Conservation (phyloP, 2,329 filamentous ascomycete species). For the Pochonia chlamydosporia region DNA sequence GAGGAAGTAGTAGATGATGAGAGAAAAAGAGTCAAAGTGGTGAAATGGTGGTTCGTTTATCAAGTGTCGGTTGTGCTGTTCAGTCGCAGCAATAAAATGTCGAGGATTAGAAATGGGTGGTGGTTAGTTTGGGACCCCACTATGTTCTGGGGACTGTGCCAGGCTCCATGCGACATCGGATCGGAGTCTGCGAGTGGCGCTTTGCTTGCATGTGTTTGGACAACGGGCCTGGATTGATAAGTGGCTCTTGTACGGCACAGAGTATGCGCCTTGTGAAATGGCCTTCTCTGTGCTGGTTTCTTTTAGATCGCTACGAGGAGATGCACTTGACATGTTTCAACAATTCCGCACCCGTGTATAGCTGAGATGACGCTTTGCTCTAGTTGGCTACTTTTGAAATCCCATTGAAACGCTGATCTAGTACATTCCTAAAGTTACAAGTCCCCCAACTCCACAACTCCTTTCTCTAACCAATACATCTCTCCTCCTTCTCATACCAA, state of each 20-base stretch:
- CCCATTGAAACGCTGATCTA: not conserved
- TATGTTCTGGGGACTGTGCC: no score
- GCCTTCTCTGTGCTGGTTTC: no score
- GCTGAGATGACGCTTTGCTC: no score
- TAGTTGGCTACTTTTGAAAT: not conserved
- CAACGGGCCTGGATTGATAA: no score
- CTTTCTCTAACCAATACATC: not conserved
- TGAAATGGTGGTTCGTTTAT: not conserved
- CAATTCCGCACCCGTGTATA: no score
- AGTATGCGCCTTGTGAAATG: no score
- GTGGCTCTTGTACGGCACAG: no score
- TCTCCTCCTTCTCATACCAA: not conserved
- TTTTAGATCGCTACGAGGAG: no score
- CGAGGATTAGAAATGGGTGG: constrained; percentile 28
- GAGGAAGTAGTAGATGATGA: not conserved
- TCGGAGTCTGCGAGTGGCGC: no score
- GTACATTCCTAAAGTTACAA: not conserved
- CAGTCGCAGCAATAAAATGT: constrained; percentile 22
- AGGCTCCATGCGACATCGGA: constrained; percentile 13
- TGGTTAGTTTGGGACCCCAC: no score
- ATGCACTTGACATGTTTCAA: no score
- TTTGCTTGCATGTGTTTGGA: no score
- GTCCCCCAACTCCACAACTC: not conserved
- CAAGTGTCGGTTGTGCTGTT: not conserved
- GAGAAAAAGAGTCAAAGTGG: not conserved